Conservation (phyloP, 2,329 filamentous ascomycete genomes). For the Akanthomyces dipterigenus region DNA sequence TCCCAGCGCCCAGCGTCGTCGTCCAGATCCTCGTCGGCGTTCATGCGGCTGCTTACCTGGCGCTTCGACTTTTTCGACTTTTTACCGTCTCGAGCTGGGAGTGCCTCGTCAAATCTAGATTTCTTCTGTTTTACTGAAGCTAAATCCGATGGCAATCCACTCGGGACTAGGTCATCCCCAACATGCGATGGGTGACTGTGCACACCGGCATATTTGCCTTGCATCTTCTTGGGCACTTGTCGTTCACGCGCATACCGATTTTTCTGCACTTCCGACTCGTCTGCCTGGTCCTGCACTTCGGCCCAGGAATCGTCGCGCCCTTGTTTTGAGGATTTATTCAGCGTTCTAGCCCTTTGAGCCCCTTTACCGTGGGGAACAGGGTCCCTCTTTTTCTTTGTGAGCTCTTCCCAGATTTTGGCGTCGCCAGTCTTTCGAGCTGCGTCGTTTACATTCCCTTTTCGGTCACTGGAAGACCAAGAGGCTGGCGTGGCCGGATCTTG, state of each 20-base stretch:
- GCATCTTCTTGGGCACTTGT: slow-evolving; percentile 5
- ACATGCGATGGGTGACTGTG: slow-evolving; percentile 10
- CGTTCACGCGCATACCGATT: neutral
- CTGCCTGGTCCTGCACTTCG: slow-evolving; percentile 9
- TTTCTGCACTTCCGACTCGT: neutral
- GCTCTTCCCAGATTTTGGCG: slow-evolving; percentile 15
- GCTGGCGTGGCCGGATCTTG: slow-evolving; percentile 3
- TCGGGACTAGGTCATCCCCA: neutral
- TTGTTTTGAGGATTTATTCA: neutral
- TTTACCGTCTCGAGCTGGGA: neutral
- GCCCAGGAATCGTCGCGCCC: slow-evolving; percentile 18
- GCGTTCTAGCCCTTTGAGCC: neutral
- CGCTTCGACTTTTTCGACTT: slow-evolving; percentile 6
- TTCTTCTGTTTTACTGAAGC: neutral
- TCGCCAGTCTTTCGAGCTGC: slow-evolving; percentile 1
- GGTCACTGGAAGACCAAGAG: slow-evolving; percentile 1
- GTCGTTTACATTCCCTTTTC: slow-evolving; percentile 19
- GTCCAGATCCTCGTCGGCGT: slow-evolving; percentile 29
- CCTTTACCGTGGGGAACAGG: neutral
- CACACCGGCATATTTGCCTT: slow-evolving; percentile 2
- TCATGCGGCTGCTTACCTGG: neutral
- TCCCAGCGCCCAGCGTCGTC: slow-evolving; percentile 33
- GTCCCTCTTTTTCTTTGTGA: slow-evolving; percentile 8
- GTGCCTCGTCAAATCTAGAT: neutral
- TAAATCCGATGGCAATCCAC: neutral